Percentiles rank a stretch among this genome's conserved stretches.
Evolutionary conservation across 495 filamentous ascomycete genomes (phyloP).

Genomic region (Sordaria brevicollis): DNA sequence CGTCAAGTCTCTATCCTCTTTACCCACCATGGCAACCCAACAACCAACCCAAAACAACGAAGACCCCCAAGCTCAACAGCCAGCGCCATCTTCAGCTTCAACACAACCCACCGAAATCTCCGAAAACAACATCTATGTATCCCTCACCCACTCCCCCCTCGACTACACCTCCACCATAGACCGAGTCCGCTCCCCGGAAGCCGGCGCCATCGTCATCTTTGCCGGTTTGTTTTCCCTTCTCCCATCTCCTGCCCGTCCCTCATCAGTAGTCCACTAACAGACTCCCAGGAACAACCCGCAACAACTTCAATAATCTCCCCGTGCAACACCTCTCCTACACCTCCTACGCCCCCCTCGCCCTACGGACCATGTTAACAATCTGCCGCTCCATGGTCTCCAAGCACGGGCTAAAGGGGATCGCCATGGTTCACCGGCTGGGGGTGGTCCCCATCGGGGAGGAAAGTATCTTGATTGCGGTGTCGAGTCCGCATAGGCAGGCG

Average conservation of each 20-base stretch:
- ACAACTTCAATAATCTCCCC: slow-evolving; percentile 64
- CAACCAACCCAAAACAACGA: background rate
- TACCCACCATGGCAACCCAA: background rate
- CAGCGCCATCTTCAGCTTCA: background rate
- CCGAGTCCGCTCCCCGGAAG: slow-evolving; percentile 63
- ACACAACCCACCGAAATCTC: slow-evolving; percentile 12
- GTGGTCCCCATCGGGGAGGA: slow-evolving; percentile 80
- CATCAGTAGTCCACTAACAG: background rate
- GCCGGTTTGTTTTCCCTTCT: slow-evolving; percentile 40
- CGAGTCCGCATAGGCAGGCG: slow-evolving; percentile 72
- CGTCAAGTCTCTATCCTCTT: background rate
- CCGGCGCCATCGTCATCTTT: slow-evolving; percentile 85
- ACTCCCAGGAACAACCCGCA: slow-evolving; percentile 65
- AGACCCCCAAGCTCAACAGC: background rate
- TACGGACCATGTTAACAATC: slow-evolving; percentile 66
- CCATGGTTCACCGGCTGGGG: slow-evolving; percentile 81
- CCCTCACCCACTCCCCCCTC: slow-evolving; percentile 55
- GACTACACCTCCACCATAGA: slow-evolving; percentile 48
- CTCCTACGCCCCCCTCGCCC: slow-evolving; percentile 65
- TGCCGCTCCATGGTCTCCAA: slow-evolving; percentile 44
- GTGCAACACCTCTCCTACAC: slow-evolving; percentile 75
- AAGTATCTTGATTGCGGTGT: slow-evolving; percentile 84
- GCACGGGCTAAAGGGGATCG: slow-evolving; percentile 57
- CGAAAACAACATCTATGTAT: slow-evolving; percentile 34
- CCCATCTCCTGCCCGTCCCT: background rate